phyloP scores from a whole-genome alignment of 2,329 filamentous ascomycete species.

The Pseudofabraea citricarpa region DNA sequence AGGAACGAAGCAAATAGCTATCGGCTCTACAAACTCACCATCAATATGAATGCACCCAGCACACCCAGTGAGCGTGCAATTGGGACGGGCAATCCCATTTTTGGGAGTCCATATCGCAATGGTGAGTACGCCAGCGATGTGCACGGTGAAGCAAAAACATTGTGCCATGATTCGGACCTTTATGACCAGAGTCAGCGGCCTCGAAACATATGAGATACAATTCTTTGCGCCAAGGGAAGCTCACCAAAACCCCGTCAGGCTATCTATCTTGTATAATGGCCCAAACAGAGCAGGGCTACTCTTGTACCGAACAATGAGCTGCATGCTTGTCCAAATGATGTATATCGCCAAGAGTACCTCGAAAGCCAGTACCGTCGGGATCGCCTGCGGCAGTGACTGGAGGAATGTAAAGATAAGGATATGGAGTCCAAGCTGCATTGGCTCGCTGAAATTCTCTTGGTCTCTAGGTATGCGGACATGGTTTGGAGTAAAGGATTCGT shows the following conservation, averaged over 20 bases:
- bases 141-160: slow-evolving; percentile 34
- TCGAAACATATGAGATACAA: slow-evolving; percentile 11
- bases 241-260: slow-evolving; percentile 34
- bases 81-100: slow-evolving; percentile 25
- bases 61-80: slow-evolving; percentile 31
- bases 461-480: slow-evolving; percentile 27
- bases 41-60: slow-evolving; percentile 32
- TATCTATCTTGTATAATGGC: slow-evolving; percentile 32
- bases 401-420: slow-evolving; percentile 27
- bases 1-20: too few species aligned
- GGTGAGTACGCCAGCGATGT: slow-evolving; percentile 33
- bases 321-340: slow-evolving; percentile 34
- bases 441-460: slow-evolving; percentile 31
- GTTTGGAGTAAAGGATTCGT: slow-evolving; percentile 38
- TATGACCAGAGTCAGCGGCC: slow-evolving; percentile 1
- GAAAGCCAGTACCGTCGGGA: slow-evolving; percentile 30
- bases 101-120: slow-evolving; percentile 26
- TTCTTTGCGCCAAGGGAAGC: too few species aligned
- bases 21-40: slow-evolving; percentile 15
- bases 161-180: slow-evolving; percentile 38
- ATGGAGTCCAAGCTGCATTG: slow-evolving; percentile 30
- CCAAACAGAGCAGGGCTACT: slow-evolving; percentile 34
- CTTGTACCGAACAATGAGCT: slow-evolving; percentile 32
- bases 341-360: slow-evolving; percentile 35
- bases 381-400: slow-evolving; percentile 31